phyloP scores from a whole-genome alignment of 179 eudicot species.

The Corrigiola litoralis region DNA sequence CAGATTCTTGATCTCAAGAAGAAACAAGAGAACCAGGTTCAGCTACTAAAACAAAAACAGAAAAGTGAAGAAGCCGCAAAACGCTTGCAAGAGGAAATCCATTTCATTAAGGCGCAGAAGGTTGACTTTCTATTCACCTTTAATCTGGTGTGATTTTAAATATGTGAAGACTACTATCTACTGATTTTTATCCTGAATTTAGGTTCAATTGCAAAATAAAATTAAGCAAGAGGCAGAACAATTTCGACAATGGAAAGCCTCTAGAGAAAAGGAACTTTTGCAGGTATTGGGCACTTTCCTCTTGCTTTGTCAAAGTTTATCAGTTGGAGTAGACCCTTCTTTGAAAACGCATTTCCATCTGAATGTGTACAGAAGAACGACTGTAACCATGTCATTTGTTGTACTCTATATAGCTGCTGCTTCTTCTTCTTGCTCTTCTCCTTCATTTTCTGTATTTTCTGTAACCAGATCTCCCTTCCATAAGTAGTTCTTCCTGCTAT shows the following conservation, averaged over 20 bases:
- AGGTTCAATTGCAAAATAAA: slow-evolving; percentile 98
- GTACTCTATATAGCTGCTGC: neutral
- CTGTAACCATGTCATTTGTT: neutral
- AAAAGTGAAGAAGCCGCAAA: slow-evolving; percentile 98
- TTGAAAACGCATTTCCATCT: neutral
- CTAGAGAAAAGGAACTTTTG: slow-evolving; percentile 91
- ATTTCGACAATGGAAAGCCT: slow-evolving; percentile 98
- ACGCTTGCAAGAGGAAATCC: slow-evolving; percentile 94
- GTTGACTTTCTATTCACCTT: slow-evolving; percentile 28
- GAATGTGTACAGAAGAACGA: neutral
- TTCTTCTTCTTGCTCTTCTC: neutral
- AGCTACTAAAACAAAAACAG: slow-evolving; percentile 90
- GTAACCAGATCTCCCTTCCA: neutral
- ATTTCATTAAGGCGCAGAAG: slow-evolving; percentile 94
- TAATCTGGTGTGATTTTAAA: neutral
- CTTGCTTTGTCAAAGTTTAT: slow-evolving; percentile 13
- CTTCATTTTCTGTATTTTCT: neutral
- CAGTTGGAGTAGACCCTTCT: no score
- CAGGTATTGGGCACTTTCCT: slow-evolving; percentile 50
- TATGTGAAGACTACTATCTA: neutral
- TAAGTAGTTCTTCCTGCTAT: neutral
- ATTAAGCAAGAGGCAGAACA: slow-evolving; percentile 99
- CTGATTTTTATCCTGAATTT: slow-evolving; percentile 18
- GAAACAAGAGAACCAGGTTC: slow-evolving; percentile 99
- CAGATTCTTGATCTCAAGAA: slow-evolving; percentile 95